These are phyloP conservation scores for Plectranthus barbatus DNA, from an alignment of 257 asterid genomes.

Conservation along the genomic window DNA sequence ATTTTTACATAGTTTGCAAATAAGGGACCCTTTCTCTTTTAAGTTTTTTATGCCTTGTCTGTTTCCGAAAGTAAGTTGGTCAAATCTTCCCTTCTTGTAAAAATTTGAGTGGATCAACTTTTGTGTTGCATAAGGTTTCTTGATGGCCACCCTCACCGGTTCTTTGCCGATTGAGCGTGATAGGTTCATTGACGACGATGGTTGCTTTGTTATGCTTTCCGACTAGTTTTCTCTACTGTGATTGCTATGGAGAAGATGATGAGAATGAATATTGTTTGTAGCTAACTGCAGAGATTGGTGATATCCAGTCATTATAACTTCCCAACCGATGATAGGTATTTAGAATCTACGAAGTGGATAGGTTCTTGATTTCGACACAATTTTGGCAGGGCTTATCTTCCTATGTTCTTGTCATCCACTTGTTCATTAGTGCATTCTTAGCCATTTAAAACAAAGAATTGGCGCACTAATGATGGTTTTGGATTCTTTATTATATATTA, in stretches of 20 bases:
- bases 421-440: constrained; percentile 15
- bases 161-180: not conserved
- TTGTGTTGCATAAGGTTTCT: too few relatives aligned
- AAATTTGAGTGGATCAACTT: too few relatives aligned
- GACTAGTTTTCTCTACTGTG: not conserved
- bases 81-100: too few relatives aligned
- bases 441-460: not conserved
- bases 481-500: constrained; percentile 4
- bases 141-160: too few relatives aligned
- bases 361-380: constrained; percentile 9
- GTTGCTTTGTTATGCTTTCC: not conserved
- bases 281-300: not conserved
- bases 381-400: not conserved
- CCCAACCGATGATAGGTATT: constrained; percentile 6
- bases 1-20: not conserved
- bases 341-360: constrained; percentile 1
- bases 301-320: not conserved
- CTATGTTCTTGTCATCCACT: constrained; percentile 22
- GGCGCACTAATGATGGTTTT: constrained; percentile 22
- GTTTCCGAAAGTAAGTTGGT: constrained; percentile 10
- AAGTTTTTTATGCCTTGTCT: constrained; percentile 10
- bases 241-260: not conserved
- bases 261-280: not conserved
- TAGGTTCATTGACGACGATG: not conserved
- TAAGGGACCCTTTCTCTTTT: constrained; percentile 1